Percentiles rank a stretch among this genome's conserved stretches.
These are phyloP conservation scores for Blastobotrys ciferrii DNA, from an alignment of 1,139 yeast species.

Conservation along the genomic window DNA sequence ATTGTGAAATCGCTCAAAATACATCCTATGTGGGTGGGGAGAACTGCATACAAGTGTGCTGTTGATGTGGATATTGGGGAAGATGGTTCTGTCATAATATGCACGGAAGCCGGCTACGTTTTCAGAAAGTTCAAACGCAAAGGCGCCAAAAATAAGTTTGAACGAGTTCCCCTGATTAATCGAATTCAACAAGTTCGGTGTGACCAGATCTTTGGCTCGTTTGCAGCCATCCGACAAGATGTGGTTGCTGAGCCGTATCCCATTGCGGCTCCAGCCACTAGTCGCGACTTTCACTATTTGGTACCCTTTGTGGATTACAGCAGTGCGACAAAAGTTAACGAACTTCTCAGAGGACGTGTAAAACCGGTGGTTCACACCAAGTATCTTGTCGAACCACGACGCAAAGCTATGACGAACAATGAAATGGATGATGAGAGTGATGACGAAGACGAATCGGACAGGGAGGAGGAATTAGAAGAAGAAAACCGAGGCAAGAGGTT, in stretches of 20 bases:
- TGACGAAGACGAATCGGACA: slow-evolving; percentile 14
- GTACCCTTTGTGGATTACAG: slow-evolving; percentile 26
- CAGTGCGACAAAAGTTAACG: slow-evolving; percentile 8
- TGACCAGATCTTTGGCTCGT: slow-evolving; percentile 65
- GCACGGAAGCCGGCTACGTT: slow-evolving; percentile 67
- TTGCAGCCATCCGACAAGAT: slow-evolving; percentile 68
- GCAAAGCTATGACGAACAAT: background rate
- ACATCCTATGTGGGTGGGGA: slow-evolving; percentile 26
- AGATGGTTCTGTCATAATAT: slow-evolving; percentile 67
- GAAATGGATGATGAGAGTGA: slow-evolving; percentile 9
- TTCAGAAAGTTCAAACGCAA: slow-evolving; percentile 40
- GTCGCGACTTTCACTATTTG: slow-evolving; percentile 30
- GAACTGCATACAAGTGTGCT: slow-evolving; percentile 30
- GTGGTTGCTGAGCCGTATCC: slow-evolving; percentile 19
- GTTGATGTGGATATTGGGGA: slow-evolving; percentile 64
- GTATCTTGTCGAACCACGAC: background rate
- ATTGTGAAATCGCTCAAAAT: slow-evolving; percentile 11
- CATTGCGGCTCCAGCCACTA: slow-evolving; percentile 22
- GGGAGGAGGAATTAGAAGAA: slow-evolving; percentile 1
- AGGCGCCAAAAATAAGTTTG: slow-evolving; percentile 44
- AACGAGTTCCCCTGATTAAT: slow-evolving; percentile 52
- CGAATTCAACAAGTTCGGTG: slow-evolving; percentile 59
- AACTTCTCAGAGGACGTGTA: slow-evolving; percentile 12
- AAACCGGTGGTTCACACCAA: slow-evolving; percentile 8
- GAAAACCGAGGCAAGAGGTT: slow-evolving; percentile 7